A percentile compares a stretch with the other conserved stretches of the same genome.
Evolutionary conservation across 192 early-diverging fungal species (phyloP).

Genomic region (Chytriomyces confervae): DNA sequence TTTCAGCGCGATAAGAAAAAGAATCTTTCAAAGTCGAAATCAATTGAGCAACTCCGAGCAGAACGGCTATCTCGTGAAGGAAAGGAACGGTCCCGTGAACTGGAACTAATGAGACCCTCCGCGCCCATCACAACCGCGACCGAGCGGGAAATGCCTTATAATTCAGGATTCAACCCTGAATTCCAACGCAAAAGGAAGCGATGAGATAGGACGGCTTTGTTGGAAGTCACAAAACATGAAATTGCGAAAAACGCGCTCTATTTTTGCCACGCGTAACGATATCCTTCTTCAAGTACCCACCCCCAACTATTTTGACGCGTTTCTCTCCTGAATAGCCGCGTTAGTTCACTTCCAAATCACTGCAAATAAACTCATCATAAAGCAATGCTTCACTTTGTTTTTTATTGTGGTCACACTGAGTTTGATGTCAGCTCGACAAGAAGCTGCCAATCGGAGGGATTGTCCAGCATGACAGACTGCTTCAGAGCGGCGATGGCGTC

Average conservation of each 20-base stretch:
- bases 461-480: constrained; percentile 64
- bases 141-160: constrained; percentile 23
- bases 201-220: too few relatives aligned
- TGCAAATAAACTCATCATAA: too few relatives aligned
- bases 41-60: constrained; percentile 44
- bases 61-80: constrained; percentile 40
- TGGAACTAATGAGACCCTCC: constrained; percentile 31
- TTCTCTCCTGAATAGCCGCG: too few relatives aligned
- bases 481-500: constrained; percentile 65
- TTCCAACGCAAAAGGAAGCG: neutral
- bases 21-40: constrained; percentile 6
- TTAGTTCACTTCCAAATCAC: too few relatives aligned
- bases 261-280: neutral
- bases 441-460: constrained; percentile 67
- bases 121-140: constrained; percentile 4
- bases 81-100: constrained; percentile 31
- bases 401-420: neutral
- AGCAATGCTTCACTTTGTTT: too few relatives aligned
- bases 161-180: constrained; percentile 48
- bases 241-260: neutral
- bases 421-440: constrained; percentile 61
- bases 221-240: too few relatives aligned
- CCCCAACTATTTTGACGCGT: too few relatives aligned
- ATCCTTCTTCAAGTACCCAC: too few relatives aligned
- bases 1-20: too few relatives aligned